A percentile compares a stretch with the other conserved stretches of the same genome.
phyloP scores from a whole-genome alignment of 805 yeast genomes.

The Spathaspora passalidarum region DNA sequence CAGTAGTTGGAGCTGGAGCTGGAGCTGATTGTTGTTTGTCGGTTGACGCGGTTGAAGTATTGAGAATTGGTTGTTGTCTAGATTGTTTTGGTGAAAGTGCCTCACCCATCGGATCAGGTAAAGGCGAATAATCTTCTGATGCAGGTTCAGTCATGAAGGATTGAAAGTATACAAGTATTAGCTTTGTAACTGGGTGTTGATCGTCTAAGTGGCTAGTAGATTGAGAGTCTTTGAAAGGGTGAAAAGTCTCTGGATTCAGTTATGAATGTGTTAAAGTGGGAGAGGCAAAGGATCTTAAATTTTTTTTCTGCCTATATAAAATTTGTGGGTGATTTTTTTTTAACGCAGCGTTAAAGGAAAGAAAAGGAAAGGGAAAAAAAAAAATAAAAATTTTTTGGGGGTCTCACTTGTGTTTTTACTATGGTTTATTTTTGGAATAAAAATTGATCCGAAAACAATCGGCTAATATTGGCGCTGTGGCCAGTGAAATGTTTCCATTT shows the following conservation, averaged over 20 bases:
- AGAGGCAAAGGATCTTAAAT: background rate
- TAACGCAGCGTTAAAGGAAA: background rate
- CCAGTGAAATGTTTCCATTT: too few species aligned
- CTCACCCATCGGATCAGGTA: background rate
- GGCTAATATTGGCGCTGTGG: background rate
- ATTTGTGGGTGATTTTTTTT: background rate
- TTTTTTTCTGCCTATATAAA: background rate
- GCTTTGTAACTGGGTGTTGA: background rate
- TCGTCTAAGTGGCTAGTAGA: background rate
- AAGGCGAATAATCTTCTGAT: background rate
- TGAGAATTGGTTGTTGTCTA: background rate
- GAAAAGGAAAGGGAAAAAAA: background rate
- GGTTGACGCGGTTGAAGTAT: background rate
- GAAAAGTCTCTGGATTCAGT: background rate
- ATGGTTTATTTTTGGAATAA: too few species aligned
- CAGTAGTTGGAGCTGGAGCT: constrained; percentile 1
- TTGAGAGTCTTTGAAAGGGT: background rate
- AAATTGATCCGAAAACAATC: background rate
- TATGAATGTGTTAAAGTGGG: background rate
- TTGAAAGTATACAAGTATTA: too few species aligned
- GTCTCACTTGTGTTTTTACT: too few species aligned
- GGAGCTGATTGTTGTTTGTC: background rate
- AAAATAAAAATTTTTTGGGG: background rate
- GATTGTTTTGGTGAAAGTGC: background rate
- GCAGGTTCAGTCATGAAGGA: background rate